These are phyloP conservation scores for Mycena leptocephala DNA, from an alignment of 768 basidiomycete genomes.

Conservation along the genomic window DNA sequence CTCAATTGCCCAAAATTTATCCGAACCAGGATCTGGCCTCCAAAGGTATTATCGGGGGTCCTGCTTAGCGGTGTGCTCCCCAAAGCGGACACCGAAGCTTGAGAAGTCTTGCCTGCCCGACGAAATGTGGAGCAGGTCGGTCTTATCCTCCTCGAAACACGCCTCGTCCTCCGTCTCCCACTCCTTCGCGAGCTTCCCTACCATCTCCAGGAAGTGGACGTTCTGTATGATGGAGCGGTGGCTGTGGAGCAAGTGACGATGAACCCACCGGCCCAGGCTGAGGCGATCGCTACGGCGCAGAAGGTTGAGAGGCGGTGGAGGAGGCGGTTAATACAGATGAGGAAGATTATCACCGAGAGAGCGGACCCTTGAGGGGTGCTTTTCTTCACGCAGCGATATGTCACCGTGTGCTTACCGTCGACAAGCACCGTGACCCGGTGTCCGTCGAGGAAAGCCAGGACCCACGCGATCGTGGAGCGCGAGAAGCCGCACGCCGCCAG, in stretches of 20 bases:
- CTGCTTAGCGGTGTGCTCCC: too few relatives aligned
- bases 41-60: too few relatives aligned
- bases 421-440: background rate
- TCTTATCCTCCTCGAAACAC: background rate
- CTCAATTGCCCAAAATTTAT: too few relatives aligned
- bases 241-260: background rate
- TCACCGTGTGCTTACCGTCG: background rate
- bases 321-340: background rate
- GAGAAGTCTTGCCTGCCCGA: too few relatives aligned
- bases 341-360: background rate
- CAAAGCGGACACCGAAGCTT: too few relatives aligned
- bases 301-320: background rate
- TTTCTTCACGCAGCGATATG: background rate
- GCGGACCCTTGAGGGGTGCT: background rate
- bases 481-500: background rate
- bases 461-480: background rate
- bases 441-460: background rate
- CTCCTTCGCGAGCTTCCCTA: background rate
- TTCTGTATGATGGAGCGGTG: background rate
- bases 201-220: background rate
- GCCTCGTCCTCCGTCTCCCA: conserved; percentile 5
- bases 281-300: too few relatives aligned
- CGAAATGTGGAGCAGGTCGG: background rate
- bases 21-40: too few relatives aligned
- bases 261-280: background rate